phyloP scores from a whole-genome alignment of 2,329 filamentous ascomycete genomes.

The Colletotrichum navitas region DNA sequence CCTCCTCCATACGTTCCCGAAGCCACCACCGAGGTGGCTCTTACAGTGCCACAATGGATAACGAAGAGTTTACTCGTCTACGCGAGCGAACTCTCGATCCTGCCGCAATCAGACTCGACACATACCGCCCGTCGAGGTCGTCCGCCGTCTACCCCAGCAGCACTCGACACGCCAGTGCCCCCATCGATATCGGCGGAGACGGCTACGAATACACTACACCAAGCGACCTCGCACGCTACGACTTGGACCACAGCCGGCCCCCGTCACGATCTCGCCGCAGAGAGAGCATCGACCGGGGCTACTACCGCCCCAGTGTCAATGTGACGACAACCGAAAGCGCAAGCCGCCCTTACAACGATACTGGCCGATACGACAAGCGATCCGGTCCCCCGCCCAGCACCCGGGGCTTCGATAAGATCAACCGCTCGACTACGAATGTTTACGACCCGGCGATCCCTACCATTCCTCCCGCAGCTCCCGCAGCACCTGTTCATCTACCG shows the following conservation, averaged over 20 bases:
- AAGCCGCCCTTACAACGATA: conserved; percentile 48
- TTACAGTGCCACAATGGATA: conserved; percentile 63
- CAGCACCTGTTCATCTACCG: conserved; percentile 50
- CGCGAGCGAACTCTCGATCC: conserved; percentile 63
- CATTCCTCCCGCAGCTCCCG: conserved; percentile 55
- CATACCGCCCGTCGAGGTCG: conserved; percentile 62
- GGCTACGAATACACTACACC: conserved; percentile 75
- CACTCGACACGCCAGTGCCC: conserved; percentile 57
- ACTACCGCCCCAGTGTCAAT: conserved; percentile 68
- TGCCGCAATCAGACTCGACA: conserved; percentile 57
- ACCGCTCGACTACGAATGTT: conserved; percentile 55
- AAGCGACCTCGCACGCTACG: conserved; percentile 71
- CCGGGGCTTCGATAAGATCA: conserved; percentile 78
- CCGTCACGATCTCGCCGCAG: conserved; percentile 57
- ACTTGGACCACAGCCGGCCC: conserved; percentile 65
- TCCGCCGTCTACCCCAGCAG: conserved; percentile 60
- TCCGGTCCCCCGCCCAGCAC: conserved; percentile 76
- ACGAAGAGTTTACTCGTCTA: conserved; percentile 64
- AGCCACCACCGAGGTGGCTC: conserved; percentile 57
- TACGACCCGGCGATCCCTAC: conserved; percentile 65
- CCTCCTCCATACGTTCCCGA: conserved; percentile 66
- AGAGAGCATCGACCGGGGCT: conserved; percentile 68
- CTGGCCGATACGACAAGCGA: conserved; percentile 54
- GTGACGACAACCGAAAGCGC: conserved; percentile 39
- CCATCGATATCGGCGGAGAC: conserved; percentile 68